Percentiles rank a stretch among this genome's conserved stretches.
phyloP scores from a whole-genome alignment of 306 rosid genomes.

The Vachellia pachyceras region DNA sequence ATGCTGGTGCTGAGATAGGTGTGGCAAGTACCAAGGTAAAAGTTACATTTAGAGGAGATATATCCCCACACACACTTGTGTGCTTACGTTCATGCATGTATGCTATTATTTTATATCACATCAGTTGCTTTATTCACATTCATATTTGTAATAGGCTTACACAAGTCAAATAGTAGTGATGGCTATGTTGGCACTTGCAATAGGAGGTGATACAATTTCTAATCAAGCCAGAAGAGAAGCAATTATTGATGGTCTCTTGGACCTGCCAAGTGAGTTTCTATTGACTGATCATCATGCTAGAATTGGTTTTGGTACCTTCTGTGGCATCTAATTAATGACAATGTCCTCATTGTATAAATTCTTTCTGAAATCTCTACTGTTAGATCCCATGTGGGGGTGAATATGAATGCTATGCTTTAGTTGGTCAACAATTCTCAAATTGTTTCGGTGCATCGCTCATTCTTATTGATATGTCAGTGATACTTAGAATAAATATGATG shows the following conservation, averaged over 20 bases:
- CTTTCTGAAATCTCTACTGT: neutral
- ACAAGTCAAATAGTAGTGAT: conserved; percentile 98
- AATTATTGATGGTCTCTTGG: conserved; percentile 81
- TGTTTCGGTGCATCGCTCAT: conserved; percentile 5
- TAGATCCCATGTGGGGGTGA: neutral
- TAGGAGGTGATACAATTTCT: conserved; percentile 92
- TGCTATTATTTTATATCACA: neutral
- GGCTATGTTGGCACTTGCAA: conserved; percentile 97
- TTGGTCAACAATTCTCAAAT: conserved; percentile 12
- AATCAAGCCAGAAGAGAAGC: conserved; percentile 86
- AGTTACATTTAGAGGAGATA: conserved; percentile 19
- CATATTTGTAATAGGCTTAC: conserved; percentile 68
- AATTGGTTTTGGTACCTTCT: conserved; percentile 21
- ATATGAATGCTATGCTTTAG: conserved; percentile 14
- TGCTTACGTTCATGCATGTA: neutral
- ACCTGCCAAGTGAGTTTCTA: conserved; percentile 84
- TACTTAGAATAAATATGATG: conserved; percentile 14
- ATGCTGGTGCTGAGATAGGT: conserved; percentile 98
- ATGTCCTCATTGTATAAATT: neutral
- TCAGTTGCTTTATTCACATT: conserved; percentile 37
- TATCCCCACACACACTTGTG: neutral
- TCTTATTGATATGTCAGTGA: conserved; percentile 10
- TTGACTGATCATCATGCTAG: conserved; percentile 10
- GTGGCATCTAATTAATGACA: neutral
- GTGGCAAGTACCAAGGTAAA: conserved; percentile 99